Percentiles rank a stretch among this genome's conserved stretches.
phyloP scores from a whole-genome alignment of 495 filamentous ascomycete genomes.

The Hypoxylon fuscum region DNA sequence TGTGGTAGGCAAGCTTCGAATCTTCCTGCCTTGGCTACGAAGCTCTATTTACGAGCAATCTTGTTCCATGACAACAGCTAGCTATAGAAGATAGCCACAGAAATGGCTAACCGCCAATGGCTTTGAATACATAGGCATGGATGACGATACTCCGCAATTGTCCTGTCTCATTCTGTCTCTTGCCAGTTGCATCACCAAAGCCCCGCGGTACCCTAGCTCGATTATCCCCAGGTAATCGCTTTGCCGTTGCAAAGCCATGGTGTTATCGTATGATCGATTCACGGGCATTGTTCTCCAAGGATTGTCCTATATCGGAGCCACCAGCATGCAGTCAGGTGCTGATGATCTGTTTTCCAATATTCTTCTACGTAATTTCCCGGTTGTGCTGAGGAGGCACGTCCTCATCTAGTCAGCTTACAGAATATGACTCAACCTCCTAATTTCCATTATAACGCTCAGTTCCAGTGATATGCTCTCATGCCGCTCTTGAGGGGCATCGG shows the following conservation, averaged over 20 bases:
- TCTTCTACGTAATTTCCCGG: slow-evolving; percentile 2
- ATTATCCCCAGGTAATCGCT: slow-evolving; percentile 9
- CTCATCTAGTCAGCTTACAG: slow-evolving; percentile 39
- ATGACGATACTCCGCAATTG: slow-evolving; percentile 1
- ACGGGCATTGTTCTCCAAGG: slow-evolving; percentile 15
- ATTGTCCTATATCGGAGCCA: slow-evolving; percentile 27
- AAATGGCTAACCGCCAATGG: not conserved
- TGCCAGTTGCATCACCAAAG: slow-evolving; percentile 18
- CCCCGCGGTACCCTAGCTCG: slow-evolving; percentile 14
- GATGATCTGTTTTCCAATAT: slow-evolving; percentile 14
- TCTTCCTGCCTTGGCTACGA: slow-evolving; percentile 6
- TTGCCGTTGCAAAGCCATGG: slow-evolving; percentile 20
- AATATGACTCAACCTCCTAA: slow-evolving; percentile 28
- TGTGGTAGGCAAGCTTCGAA: slow-evolving; percentile 11
- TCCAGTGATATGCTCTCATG: slow-evolving; percentile 30
- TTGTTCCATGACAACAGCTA: slow-evolving; percentile 1
- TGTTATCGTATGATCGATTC: slow-evolving; percentile 30
- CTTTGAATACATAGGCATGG: not conserved
- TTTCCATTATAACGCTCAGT: slow-evolving; percentile 15
- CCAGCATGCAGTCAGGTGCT: slow-evolving; percentile 6
- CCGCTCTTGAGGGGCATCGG: slow-evolving; percentile 29
- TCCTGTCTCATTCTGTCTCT: slow-evolving; percentile 4
- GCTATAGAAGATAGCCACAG: not conserved
- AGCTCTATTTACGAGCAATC: slow-evolving; percentile 5
- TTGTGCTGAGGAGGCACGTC: slow-evolving; percentile 24